Percentiles rank a stretch among this genome's conserved stretches.
These are phyloP conservation scores for Zhuliangozyma blackwelliae DNA, from an alignment of 1,139 yeast species.

Conservation along the genomic window DNA sequence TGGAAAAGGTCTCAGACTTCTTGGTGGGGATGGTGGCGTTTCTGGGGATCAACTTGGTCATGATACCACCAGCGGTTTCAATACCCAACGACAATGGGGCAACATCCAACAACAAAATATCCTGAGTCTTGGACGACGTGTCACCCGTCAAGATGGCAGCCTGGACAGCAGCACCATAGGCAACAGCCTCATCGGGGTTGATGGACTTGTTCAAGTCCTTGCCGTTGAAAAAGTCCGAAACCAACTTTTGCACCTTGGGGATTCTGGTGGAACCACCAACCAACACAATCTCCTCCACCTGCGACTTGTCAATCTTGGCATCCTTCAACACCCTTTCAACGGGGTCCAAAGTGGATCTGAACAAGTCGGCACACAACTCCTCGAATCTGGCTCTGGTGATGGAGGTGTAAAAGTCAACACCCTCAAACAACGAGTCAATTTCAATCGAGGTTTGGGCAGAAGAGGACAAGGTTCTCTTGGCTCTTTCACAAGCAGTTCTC, in stretches of 20 bases:
- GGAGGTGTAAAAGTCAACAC: conserved; percentile 39
- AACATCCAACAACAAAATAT: conserved; percentile 83
- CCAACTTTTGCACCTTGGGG: conserved; percentile 42
- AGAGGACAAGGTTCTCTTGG: conserved; percentile 40
- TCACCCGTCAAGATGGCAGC: conserved; percentile 71
- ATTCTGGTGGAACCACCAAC: conserved; percentile 46
- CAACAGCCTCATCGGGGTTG: conserved; percentile 45
- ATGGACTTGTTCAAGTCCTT: conserved; percentile 44
- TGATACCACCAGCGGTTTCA: conserved; percentile 95
- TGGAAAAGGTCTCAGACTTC: conserved; percentile 91
- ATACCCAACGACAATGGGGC: conserved; percentile 93
- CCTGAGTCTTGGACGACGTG: conserved; percentile 72
- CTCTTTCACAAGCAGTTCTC: conserved; percentile 43
- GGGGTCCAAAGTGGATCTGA: conserved; percentile 41
- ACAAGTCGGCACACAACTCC: conserved; percentile 41
- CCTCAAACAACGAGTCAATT: conserved; percentile 38
- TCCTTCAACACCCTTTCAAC: conserved; percentile 43
- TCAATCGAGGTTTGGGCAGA: conserved; percentile 40
- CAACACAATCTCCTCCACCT: conserved; percentile 36
- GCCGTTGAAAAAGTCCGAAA: conserved; percentile 42
- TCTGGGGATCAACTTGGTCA: conserved; percentile 94
- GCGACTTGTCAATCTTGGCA: conserved; percentile 38
- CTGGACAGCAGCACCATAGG: conserved; percentile 45
- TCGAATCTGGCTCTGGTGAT: conserved; percentile 45
- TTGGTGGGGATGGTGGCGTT: conserved; percentile 95